Evolutionary conservation across 108 stramenopile species (phyloP), one percentile per base, ranked within the genome.

Genomic region (Skeletonema costatum): DNA sequence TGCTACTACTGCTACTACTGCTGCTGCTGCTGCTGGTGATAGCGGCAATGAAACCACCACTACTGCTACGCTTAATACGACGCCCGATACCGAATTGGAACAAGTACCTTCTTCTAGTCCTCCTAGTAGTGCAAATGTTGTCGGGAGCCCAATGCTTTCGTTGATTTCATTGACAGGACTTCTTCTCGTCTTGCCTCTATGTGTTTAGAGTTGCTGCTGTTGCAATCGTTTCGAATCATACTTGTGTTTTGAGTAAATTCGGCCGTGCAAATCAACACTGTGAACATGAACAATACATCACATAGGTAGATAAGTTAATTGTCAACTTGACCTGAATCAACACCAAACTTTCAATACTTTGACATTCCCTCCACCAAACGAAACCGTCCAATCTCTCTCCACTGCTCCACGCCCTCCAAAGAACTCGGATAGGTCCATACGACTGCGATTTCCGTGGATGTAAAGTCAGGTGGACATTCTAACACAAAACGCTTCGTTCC

Each of bases 381-480:
- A 39, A 80, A 46, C 4, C 61, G 53, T 56, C 66, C 78, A 41
- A 80, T 70, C 11, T 60, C 66, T 29, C 50, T 39, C 78, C 78
- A 80, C n/a, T 78, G n/a, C 51, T 32, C 35, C 33, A 80, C 78
- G 32, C 65, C 78, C 39, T 80, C 67, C 44, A 80, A 59, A 1
- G 8, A 44, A 39, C 66, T 46, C 0, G 78, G 71, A 61, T 73
- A 29, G 4, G 71, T 80, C 78, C 78, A 80, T 71, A 73, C 41
- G 35, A 80, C 32, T 17, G 60, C 71, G 19, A 80, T 80, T 60
- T 67, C 64, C 8, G 71, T 68, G n/a, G 60, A 73, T 68, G 30
- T 67, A 60, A 80, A 80, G 67, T 66, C 29, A 36, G 59, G 60
- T 14, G 78, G 78, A 59, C 78, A 80, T 41, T 68, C 44, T 32